Evolutionary conservation across 1,284 basidiomycete species (phyloP).

Genomic region (Albatrellus sp.): DNA sequence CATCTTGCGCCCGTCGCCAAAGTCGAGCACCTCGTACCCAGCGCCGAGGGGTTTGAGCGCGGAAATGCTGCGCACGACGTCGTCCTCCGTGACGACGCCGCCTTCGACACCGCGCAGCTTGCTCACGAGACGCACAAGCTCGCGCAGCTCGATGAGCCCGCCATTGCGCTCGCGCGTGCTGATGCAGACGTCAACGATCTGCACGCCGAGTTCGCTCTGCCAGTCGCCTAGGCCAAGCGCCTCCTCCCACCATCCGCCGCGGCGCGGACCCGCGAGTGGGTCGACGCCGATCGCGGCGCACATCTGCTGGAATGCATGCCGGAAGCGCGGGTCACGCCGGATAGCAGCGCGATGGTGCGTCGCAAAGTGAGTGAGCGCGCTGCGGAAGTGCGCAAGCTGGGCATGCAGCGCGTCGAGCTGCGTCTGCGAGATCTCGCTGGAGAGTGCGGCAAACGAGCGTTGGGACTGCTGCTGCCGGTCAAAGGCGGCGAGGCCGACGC

Average conservation of each 20-base stretch:
- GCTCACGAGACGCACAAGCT: conserved; percentile 71
- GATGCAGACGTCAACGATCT: conserved; percentile 95
- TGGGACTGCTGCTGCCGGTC: conserved; percentile 63
- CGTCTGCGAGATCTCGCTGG: conserved; percentile 61
- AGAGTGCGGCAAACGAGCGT: conserved; percentile 72
- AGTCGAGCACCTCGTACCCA: conserved; percentile 77
- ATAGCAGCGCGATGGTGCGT: conserved; percentile 79
- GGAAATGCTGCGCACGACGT: conserved; percentile 78
- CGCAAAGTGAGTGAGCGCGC: conserved; percentile 74
- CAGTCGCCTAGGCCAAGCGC: conserved; percentile 84
- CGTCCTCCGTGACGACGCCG: conserved; percentile 66
- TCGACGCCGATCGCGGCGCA: conserved; percentile 93
- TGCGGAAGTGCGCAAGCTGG: conserved; percentile 79
- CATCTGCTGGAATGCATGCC: conserved; percentile 93
- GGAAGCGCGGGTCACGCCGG: conserved; percentile 74
- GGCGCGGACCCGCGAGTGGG: conserved; percentile 76
- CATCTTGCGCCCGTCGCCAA: conserved; percentile 55
- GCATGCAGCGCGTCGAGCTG: conserved; percentile 73
- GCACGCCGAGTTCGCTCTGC: conserved; percentile 92
- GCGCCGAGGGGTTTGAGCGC: conserved; percentile 80
- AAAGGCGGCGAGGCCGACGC: conserved; percentile 66
- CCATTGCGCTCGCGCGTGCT: conserved; percentile 83
- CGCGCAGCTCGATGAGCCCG: conserved; percentile 82
- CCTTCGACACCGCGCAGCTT: conserved; percentile 53
- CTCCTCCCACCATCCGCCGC: conserved; percentile 86